Base-by-base conservation (phyloP, 2,329 filamentous ascomycete genomes). In the Zymoseptoria brevis region DNA sequence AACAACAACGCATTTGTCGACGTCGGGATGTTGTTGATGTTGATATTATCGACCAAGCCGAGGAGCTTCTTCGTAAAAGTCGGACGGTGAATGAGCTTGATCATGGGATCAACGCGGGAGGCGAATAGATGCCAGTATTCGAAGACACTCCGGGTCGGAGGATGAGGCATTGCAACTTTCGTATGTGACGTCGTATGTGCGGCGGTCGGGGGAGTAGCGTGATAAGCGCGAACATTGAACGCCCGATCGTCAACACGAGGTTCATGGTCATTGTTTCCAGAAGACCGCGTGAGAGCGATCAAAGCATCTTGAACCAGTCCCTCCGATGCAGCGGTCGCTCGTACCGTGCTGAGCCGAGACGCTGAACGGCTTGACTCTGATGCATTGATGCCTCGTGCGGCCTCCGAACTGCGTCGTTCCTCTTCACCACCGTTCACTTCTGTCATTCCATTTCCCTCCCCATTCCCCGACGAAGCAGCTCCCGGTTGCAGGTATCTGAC, bases 121-220 rank as follows among this genome's bases (percentile, higher is more conserved):
- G 60, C 54, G 52, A 66, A 70, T 6, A 70, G 55, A 35, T 68
- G 64, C 67, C 67, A 70, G 50, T 66, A 68, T 52, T 68, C 64
- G 35, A 68, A 65, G 9, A 69, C 61, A 3, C 60, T 56, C 8
- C 61, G 56, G 6, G 60, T 56, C 1, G 62, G 50, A 6, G 66
- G 67, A 55, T 68, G 62, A 51, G 57, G 41, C 24, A 30, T 55
- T 29, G 51, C 45, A 41, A 26, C 55, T 19, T 21, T 24, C 16
- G 26, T 24, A 19, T 58, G n/a, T 16, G 13, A 16, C 0, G 16
- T 16, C 13, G 35, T 45, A 45, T 45, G 35, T 16, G 35, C 16
- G 16, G 35, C 35, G 4, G 35, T 53, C 6, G 50, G 22, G 16
- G 51, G 51, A 22, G 50, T 49, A 6, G 45, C 54, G 21, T 56